Percentiles rank a stretch among this genome's conserved stretches.
Evolutionary conservation across 2,329 filamentous ascomycete species (phyloP).

Genomic region (Xylaria sp.): DNA sequence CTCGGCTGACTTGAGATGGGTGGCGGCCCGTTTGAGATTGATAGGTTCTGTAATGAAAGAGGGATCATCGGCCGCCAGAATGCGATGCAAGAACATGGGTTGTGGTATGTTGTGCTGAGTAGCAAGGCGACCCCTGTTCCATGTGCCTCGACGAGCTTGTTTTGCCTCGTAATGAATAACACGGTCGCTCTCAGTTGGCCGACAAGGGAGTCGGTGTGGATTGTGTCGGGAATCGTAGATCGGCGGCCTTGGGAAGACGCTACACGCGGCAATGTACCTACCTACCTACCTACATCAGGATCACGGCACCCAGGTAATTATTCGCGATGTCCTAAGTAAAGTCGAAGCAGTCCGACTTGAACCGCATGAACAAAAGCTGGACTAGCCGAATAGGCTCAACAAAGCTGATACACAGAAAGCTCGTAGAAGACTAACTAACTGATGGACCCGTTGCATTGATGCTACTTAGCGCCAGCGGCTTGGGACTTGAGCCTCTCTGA

Average conservation of each 20-base stretch:
- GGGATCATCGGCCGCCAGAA: slow-evolving; percentile 58
- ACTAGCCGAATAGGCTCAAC: slow-evolving; percentile 40
- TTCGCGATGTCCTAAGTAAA: neutral
- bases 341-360: neutral
- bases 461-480: slow-evolving; percentile 34
- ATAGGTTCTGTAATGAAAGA: slow-evolving; percentile 54
- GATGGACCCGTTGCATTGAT: slow-evolving; percentile 29
- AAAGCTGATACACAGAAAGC: slow-evolving; percentile 42
- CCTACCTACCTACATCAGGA: neutral
- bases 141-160: slow-evolving; percentile 40
- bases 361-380: slow-evolving; percentile 36
- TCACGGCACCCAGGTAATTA: neutral
- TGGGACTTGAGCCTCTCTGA: slow-evolving; percentile 31
- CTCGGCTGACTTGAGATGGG: slow-evolving; percentile 21
- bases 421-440: slow-evolving; percentile 41
- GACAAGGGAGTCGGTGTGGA: slow-evolving; percentile 14
- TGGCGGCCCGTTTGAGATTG: slow-evolving; percentile 59
- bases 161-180: slow-evolving; percentile 33
- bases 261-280: slow-evolving; percentile 2
- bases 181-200: slow-evolving; percentile 15
- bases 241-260: neutral
- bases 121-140: slow-evolving; percentile 43
- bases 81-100: slow-evolving; percentile 41
- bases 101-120: slow-evolving; percentile 37
- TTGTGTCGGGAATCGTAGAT: slow-evolving; percentile 32